A percentile compares a stretch with the other conserved stretches of the same genome.
phyloP scores from a whole-genome alignment of 768 basidiomycete species.

The Kondoa malvinella region DNA sequence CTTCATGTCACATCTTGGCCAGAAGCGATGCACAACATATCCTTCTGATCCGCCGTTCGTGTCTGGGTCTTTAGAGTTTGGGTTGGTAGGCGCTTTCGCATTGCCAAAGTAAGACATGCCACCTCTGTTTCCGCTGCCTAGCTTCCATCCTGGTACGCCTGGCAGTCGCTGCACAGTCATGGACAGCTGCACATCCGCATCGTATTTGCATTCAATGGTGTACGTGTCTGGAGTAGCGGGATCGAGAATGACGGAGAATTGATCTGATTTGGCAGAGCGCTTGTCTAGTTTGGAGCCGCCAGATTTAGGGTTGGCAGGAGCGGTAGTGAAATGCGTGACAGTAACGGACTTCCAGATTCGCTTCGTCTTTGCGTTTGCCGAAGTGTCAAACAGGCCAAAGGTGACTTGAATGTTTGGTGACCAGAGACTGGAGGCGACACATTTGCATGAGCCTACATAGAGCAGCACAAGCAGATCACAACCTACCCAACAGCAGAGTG shows the following conservation, averaged over 20 bases:
- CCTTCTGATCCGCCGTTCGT: conserved; percentile 26
- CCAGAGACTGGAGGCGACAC: conserved; percentile 49
- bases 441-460: conserved; percentile 8
- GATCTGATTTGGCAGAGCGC: conserved; percentile 67
- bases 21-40: conserved; percentile 32
- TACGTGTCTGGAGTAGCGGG: conserved; percentile 57
- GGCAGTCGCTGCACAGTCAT: conserved; percentile 55
- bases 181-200: conserved; percentile 60
- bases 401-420: conserved; percentile 88
- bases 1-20: conserved; percentile 25
- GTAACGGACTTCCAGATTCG: conserved; percentile 73
- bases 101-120: conserved; percentile 74
- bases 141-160: conserved; percentile 67
- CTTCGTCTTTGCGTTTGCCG: conserved; percentile 55
- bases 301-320: conserved; percentile 37
- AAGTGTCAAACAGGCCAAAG: conserved; percentile 69
- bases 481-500: conserved; percentile 65
- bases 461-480: conserved; percentile 14
- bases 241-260: conserved; percentile 60
- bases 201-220: conserved; percentile 58
- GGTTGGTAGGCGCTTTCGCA: conserved; percentile 5
- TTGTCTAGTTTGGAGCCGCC: conserved; percentile 43
- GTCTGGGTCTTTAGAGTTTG: conserved; percentile 16
- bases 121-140: conserved; percentile 71
- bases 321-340: conserved; percentile 57